Evolutionary conservation across 1,139 yeast genomes (phyloP).

Genomic region (Pichia sp.): DNA sequence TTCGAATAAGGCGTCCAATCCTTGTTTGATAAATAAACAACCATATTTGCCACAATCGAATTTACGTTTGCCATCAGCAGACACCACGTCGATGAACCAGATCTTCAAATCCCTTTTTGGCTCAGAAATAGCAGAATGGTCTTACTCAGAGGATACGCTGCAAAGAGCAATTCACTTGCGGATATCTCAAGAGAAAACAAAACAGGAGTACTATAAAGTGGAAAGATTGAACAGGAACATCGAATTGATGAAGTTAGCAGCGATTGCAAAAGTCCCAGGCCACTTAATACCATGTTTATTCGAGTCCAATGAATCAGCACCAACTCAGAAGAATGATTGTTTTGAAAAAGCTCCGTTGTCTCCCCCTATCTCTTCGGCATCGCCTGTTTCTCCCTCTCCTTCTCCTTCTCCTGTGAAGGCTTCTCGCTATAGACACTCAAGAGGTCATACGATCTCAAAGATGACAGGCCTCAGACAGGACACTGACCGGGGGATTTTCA

Average conservation of each 20-base stretch:
- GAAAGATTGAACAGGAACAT: constrained; percentile 61
- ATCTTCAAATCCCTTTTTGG: constrained; percentile 43
- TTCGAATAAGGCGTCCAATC: not conserved
- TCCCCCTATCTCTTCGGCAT: not conserved
- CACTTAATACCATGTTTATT: constrained; percentile 64
- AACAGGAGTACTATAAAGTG: constrained; percentile 70
- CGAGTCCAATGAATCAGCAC: constrained; percentile 7
- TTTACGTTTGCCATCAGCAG: not conserved
- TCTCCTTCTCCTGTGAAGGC: not conserved
- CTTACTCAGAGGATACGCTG: constrained; percentile 59
- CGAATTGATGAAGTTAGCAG: constrained; percentile 59
- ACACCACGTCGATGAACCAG: not conserved
- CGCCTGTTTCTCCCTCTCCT: constrained; percentile 13
- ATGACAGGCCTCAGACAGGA: constrained; percentile 11
- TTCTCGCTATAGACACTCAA: constrained; percentile 12
- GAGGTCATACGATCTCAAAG: constrained; percentile 21
- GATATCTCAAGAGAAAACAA: constrained; percentile 76
- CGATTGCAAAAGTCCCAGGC: constrained; percentile 62
- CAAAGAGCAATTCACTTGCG: constrained; percentile 60
- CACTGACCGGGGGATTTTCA: not conserved
- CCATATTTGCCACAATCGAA: not conserved
- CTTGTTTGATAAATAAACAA: not conserved
- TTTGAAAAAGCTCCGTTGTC: not conserved
- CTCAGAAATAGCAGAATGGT: constrained; percentile 50
- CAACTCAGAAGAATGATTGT: not conserved